A percentile compares a stretch with the other conserved stretches of the same genome.
Evolutionary conservation across 129 eudicot species (phyloP).

Genomic region (Smallanthus sonchifolius): DNA sequence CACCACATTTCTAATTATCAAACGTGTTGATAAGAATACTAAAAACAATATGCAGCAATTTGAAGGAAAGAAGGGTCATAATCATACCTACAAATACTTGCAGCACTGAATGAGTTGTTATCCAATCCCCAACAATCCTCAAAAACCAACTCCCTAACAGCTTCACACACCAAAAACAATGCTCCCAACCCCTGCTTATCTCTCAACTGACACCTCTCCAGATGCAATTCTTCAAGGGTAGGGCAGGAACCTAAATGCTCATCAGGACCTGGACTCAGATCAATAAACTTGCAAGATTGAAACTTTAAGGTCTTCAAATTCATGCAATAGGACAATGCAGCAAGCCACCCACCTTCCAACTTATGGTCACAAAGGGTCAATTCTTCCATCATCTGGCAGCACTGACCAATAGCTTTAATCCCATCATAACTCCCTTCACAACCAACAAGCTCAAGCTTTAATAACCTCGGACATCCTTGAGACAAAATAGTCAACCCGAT

Average conservation of each 20-base stretch:
- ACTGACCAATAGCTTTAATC: slow-evolving; percentile 88
- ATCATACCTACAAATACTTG: slow-evolving; percentile 73
- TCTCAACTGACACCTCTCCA: slow-evolving; percentile 67
- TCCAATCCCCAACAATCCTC: slow-evolving; percentile 98
- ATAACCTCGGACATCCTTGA: slow-evolving; percentile 75
- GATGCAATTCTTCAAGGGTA: slow-evolving; percentile 70
- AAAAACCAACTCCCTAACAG: slow-evolving; percentile 59
- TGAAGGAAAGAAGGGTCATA: background rate
- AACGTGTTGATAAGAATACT: slow-evolving; percentile 2
- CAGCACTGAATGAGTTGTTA: slow-evolving; percentile 50
- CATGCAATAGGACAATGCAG: slow-evolving; percentile 70
- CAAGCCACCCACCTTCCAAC: slow-evolving; percentile 90
- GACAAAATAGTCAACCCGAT: slow-evolving; percentile 91
- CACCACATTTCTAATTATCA: background rate
- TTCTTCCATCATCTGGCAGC: slow-evolving; percentile 93
- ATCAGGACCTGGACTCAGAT: slow-evolving; percentile 68
- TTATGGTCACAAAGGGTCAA: slow-evolving; percentile 64
- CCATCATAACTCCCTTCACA: slow-evolving; percentile 99
- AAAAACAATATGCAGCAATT: slow-evolving; percentile 1
- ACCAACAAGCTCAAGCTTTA: slow-evolving; percentile 87
- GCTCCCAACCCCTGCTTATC: slow-evolving; percentile 68
- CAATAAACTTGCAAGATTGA: slow-evolving; percentile 64
- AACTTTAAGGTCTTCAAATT: slow-evolving; percentile 84
- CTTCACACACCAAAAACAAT: slow-evolving; percentile 70
- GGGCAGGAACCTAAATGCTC: slow-evolving; percentile 82